These are phyloP conservation scores for Laguncularia racemosa DNA, from an alignment of 345 rosid genomes.

Conservation along the genomic window DNA sequence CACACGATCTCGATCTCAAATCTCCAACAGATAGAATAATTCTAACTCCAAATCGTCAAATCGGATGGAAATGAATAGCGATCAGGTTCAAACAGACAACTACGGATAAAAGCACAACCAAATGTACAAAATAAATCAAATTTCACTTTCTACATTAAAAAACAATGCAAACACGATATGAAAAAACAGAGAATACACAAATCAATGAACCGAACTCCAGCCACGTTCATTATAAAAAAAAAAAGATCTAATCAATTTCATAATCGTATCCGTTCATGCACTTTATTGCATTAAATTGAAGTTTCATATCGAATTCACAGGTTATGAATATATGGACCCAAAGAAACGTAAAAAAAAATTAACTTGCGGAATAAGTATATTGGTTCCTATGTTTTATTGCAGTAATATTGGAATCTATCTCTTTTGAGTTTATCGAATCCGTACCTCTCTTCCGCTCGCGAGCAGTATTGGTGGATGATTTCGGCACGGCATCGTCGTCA, in stretches of 20 bases:
- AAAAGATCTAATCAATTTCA: too few species aligned
- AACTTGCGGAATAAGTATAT: neutral
- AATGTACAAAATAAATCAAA: neutral
- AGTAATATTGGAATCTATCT: neutral
- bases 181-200: too few species aligned
- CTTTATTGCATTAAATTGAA: too few species aligned
- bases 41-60: neutral
- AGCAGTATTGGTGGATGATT: slow-evolving; percentile 25
- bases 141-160: too few species aligned
- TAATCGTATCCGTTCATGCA: too few species aligned
- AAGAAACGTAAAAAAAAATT: too few species aligned
- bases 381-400: neutral
- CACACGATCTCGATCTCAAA: neutral
- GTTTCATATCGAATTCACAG: too few species aligned
- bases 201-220: too few species aligned
- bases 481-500: slow-evolving; percentile 58
- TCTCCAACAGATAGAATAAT: neutral
- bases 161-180: too few species aligned
- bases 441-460: slow-evolving; percentile 89
- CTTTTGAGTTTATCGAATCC: slow-evolving; percentile 6
- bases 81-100: neutral
- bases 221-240: too few species aligned
- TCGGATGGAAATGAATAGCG: neutral
- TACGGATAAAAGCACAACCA: neutral
- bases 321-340: too few species aligned